phyloP scores from a whole-genome alignment of 2,329 filamentous ascomycete species.

The Claviceps purpurea region DNA sequence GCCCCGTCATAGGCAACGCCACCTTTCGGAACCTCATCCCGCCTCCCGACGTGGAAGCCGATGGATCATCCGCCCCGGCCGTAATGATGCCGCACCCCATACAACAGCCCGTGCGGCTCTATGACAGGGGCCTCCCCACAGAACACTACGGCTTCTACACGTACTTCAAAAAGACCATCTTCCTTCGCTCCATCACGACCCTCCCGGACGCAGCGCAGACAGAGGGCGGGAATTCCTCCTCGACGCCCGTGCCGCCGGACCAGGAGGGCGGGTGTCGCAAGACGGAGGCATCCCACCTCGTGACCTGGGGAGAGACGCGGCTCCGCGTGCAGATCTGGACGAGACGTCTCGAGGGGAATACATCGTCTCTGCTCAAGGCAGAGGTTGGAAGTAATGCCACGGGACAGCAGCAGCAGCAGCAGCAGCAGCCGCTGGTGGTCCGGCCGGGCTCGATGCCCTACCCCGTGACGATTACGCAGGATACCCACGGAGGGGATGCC shows the following conservation, averaged over 20 bases:
- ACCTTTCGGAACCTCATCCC: constrained; percentile 40
- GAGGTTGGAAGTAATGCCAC: constrained; percentile 8
- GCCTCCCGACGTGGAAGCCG: constrained; percentile 43
- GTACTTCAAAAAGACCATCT: constrained; percentile 80
- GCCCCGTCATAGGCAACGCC: constrained; percentile 11
- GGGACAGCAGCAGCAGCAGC: neutral
- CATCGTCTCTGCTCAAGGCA: constrained; percentile 24
- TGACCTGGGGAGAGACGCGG: constrained; percentile 46
- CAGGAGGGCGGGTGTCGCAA: constrained; percentile 39
- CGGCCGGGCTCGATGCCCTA: constrained; percentile 50
- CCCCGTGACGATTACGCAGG: constrained; percentile 45
- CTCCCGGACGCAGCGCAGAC: constrained; percentile 28
- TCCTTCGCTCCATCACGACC: constrained; percentile 47
- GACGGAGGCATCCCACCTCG: constrained; percentile 39
- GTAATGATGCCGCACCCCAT: constrained; percentile 56
- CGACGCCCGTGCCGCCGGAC: constrained; percentile 27
- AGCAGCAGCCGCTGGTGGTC: constrained; percentile 11
- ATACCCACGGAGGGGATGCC: constrained; percentile 47
- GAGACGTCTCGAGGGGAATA: constrained; percentile 28
- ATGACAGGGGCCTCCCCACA: constrained; percentile 62
- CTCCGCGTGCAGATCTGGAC: constrained; percentile 57
- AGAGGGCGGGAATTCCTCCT: constrained; percentile 10
- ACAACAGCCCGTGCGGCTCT: constrained; percentile 73
- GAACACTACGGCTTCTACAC: constrained; percentile 94
- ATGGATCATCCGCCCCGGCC: constrained; percentile 62